Evolutionary conservation across 768 basidiomycete species (phyloP), one percentile per base, ranked within the genome.

Genomic region (Boletus pseudopeckii): DNA sequence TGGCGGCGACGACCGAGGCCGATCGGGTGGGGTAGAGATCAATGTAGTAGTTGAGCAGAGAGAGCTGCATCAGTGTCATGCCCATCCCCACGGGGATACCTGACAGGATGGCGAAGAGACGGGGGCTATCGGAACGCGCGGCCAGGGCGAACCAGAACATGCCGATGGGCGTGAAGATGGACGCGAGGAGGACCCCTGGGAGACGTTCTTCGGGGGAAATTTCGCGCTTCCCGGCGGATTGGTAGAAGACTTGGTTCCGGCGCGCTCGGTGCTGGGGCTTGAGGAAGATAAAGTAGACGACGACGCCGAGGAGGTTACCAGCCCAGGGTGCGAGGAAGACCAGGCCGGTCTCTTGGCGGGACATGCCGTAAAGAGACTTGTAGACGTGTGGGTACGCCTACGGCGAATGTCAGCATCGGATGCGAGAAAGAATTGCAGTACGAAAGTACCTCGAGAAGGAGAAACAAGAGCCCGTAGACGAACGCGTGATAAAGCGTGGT

Each of bases 1-100:
- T 65, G 42, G 66, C 66, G 3, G 66, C 62, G n/a, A 68, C 54
- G 34, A 66, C 67, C 5, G 66, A 68, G 7, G 67, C 67, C 0
- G 66, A 68, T 22, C 59, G 64, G n/a, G 64, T 60, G 15, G 66
- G 66, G 39, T 68, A 67, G 8, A 67, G 66, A 38, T 67, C 66
- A 39, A 67, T 64, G 56, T 67, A 68, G 43, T 67, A 68, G 37
- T 67, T 67, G 52, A 64, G 49, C 41, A 68, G 26, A 8, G 62
- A 65, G 24, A 68, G 60, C 41, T 68, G 66, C 26, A 68, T 45
- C 3, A 66, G 51, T 32, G 66, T 68, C 66, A 68, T 65, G 10
- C 66, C 66, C 43, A 68, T 61, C 13, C 66, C 66, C 4, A 68
- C 47, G 1, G 66, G 66, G 28, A 68, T 52, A 4, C 66, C 66